Evolutionary conservation across 1,284 basidiomycete species (phyloP).

Genomic region (Volvariella volvacea): DNA sequence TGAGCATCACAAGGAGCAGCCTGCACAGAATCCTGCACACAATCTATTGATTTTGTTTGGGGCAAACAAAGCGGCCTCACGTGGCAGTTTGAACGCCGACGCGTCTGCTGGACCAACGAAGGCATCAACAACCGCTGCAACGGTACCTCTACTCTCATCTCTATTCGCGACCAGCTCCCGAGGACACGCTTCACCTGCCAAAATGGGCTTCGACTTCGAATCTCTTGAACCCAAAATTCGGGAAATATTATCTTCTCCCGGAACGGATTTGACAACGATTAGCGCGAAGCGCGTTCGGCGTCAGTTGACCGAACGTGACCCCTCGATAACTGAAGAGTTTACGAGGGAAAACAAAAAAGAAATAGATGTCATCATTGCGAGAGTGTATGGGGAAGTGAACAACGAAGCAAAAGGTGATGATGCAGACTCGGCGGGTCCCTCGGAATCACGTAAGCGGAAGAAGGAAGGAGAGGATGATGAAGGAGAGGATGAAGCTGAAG

Average conservation of each 20-base stretch:
- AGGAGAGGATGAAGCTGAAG: slow-evolving; percentile 22
- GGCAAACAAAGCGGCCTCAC: neutral
- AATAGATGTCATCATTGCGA: slow-evolving; percentile 53
- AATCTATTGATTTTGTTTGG: neutral
- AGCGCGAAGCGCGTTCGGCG: slow-evolving; percentile 74
- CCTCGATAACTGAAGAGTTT: slow-evolving; percentile 44
- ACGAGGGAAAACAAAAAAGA: slow-evolving; percentile 52
- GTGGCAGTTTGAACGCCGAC: neutral
- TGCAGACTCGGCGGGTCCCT: slow-evolving; percentile 18
- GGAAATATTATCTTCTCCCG: slow-evolving; percentile 62
- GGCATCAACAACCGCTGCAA: slow-evolving; percentile 4
- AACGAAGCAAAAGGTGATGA: slow-evolving; percentile 25
- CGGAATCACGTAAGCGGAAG: slow-evolving; percentile 29
- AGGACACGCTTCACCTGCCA: slow-evolving; percentile 5
- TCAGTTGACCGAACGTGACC: slow-evolving; percentile 45
- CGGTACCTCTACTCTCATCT: slow-evolving; percentile 9
- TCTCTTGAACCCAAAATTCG: slow-evolving; percentile 54
- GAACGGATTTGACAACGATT: slow-evolving; percentile 64
- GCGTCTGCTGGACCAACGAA: neutral
- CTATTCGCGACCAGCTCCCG: slow-evolving; percentile 1
- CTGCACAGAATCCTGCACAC: no score
- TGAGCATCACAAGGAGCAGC: neutral
- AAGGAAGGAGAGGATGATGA: slow-evolving; percentile 28
- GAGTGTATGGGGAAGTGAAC: slow-evolving; percentile 55
- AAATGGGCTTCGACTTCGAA: slow-evolving; percentile 38